Base-by-base conservation (phyloP, 2,329 filamentous ascomycete genomes). In the Ilyonectria destructans region DNA sequence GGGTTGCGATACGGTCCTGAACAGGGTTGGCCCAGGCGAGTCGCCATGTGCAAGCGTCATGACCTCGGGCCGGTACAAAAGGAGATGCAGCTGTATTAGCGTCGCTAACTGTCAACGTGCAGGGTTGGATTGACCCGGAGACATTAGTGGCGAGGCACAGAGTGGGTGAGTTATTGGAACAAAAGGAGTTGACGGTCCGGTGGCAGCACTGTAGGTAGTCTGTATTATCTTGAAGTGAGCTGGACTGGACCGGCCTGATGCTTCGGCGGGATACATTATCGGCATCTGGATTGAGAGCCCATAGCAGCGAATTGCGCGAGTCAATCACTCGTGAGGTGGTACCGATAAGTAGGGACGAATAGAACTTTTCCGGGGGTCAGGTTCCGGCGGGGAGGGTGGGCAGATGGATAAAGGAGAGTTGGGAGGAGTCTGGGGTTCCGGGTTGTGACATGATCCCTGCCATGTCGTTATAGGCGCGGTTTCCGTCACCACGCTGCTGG, bases 71-170 rank as follows among this genome's bases (percentile, higher is more conserved):
- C 60, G 65, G 35, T 49, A 62, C 60, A 23, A 65, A 67, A 68
- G 52, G 49, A 69, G 56, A 62, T 71, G 72, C 72, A 75, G 73
- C 63, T 46, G 55, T 64, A 65, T 62, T 61, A 26, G 68, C 29
- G 54, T 73, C 62, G 55, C 48, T 68, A 73, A 69, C 59, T 19
- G 57, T 67, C 64, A 60, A 46, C 40, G 55, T 69, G 64, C 72
- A 69, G 51, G 60, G 56, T 65, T 66, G 60, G 31, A 35, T 59
- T 58, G 51, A 48, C 52, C 65, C 46, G 66, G 57, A 37, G 46
- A 26, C 59, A 57, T 56, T 58, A 23, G 43, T 56, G 49, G n/a
- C 49, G 49, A 52, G 31, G 19, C 19, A 49, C 45, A 48, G 31
- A 51, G 52, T 17, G 48, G 33, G 33, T 23, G 13, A 49, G 26